A percentile compares a stretch with the other conserved stretches of the same genome.
phyloP scores from a whole-genome alignment of 495 filamentous ascomycete genomes.

The Talaromyces trachyspermus region DNA sequence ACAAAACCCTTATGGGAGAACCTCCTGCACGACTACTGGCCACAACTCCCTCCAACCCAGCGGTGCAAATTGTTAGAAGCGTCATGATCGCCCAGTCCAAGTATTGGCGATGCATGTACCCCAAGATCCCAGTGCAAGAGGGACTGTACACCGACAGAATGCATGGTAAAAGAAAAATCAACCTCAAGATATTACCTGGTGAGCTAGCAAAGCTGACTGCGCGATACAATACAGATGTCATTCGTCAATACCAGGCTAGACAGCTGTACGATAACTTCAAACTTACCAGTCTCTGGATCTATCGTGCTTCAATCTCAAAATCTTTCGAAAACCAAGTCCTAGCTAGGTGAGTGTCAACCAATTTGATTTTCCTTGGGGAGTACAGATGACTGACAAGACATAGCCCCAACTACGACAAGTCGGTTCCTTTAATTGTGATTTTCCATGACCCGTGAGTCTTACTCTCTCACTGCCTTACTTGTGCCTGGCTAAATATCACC shows the following conservation, averaged over 20 bases:
- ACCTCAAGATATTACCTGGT: too few relatives aligned
- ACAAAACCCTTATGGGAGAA: constrained; percentile 92
- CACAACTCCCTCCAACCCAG: constrained; percentile 34
- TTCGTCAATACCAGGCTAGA: constrained; percentile 65
- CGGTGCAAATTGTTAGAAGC: constrained; percentile 40
- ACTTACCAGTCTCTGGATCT: constrained; percentile 70
- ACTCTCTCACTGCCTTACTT: neutral
- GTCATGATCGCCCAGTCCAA: constrained; percentile 50
- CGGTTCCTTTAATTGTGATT: constrained; percentile 59
- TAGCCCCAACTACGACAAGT: constrained; percentile 47
- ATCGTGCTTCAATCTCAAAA: constrained; percentile 58
- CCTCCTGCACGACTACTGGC: constrained; percentile 68
- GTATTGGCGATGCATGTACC: constrained; percentile 55
- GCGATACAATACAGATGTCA: constrained; percentile 56
- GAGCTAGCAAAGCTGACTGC: constrained; percentile 7
- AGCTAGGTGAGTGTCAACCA: constrained; percentile 50
- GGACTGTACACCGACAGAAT: constrained; percentile 39
- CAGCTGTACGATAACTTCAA: constrained; percentile 59
- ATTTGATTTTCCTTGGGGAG: constrained; percentile 22
- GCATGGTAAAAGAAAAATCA: too few relatives aligned
- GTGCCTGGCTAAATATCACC: constrained; percentile 11
- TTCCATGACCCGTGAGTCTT: constrained; percentile 71
- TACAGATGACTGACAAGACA: constrained; percentile 2
- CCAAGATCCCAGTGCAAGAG: constrained; percentile 28
- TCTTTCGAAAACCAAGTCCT: constrained; percentile 87